Evolutionary conservation across 192 early-diverging fungal genomes (phyloP).

Genomic region (Podila clonocystis): DNA sequence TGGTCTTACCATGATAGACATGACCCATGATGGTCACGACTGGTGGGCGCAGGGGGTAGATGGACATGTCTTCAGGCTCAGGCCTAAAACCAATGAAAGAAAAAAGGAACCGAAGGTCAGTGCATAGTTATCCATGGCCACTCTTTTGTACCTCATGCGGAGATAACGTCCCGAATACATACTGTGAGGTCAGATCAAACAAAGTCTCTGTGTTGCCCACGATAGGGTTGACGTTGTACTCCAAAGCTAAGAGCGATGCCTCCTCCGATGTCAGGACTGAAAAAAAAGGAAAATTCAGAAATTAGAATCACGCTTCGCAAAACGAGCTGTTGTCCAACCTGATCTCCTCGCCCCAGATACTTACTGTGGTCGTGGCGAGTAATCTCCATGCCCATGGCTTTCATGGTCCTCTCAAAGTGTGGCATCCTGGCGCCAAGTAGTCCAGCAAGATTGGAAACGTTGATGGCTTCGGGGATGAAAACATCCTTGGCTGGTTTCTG

Average conservation of each 20-base stretch:
- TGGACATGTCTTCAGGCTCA: constrained; percentile 77
- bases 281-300: neutral
- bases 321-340: neutral
- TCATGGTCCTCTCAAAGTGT: constrained; percentile 77
- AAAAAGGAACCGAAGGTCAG: neutral
- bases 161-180: constrained; percentile 10
- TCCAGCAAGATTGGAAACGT: constrained; percentile 82
- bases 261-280: constrained; percentile 86
- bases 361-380: constrained; percentile 75
- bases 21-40: constrained; percentile 99
- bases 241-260: constrained; percentile 86
- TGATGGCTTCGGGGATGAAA: constrained; percentile 83
- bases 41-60: constrained; percentile 81
- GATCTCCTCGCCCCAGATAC: constrained; percentile 4
- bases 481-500: constrained; percentile 69
- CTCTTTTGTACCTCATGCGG: too few relatives aligned
- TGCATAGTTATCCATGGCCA: neutral
- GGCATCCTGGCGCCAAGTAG: constrained; percentile 79
- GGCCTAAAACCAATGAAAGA: constrained; percentile 52
- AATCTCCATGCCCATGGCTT: constrained; percentile 82
- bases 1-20: constrained; percentile 98
- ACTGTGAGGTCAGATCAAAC: constrained; percentile 68
- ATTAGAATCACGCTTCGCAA: neutral
- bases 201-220: constrained; percentile 62
- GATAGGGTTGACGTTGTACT: constrained; percentile 89